Conservation (phyloP, 2,329 filamentous ascomycete genomes). For the Trichophyton benhamiae region DNA sequence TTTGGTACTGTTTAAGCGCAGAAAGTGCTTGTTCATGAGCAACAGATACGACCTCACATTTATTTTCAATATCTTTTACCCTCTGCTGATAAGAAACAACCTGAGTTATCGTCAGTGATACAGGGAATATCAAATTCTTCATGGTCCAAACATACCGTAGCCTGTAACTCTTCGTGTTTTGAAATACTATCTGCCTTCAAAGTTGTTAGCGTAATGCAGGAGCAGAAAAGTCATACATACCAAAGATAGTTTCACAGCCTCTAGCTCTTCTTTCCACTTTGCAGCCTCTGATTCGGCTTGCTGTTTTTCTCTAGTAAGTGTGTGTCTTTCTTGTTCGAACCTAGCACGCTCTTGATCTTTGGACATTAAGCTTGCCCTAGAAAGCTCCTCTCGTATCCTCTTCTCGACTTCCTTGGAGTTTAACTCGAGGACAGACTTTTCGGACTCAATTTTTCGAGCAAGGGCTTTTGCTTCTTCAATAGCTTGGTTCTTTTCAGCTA, state of each 20-base stretch:
- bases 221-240: slow-evolving; percentile 13
- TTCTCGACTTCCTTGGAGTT: slow-evolving; percentile 16
- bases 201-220: neutral
- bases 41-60: slow-evolving; percentile 13
- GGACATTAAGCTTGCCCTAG: slow-evolving; percentile 20
- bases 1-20: slow-evolving; percentile 16
- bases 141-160: neutral
- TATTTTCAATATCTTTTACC: slow-evolving; percentile 16
- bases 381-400: slow-evolving; percentile 22
- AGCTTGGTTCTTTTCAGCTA: slow-evolving; percentile 21
- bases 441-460: slow-evolving; percentile 14
- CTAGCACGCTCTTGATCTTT: slow-evolving; percentile 20
- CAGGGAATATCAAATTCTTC: neutral
- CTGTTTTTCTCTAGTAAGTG: slow-evolving; percentile 19
- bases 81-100: slow-evolving; percentile 8
- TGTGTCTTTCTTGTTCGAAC: slow-evolving; percentile 22
- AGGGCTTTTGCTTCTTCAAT: slow-evolving; percentile 14
- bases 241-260: slow-evolving; percentile 15
- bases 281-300: slow-evolving; percentile 14
- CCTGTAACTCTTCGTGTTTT: neutral
- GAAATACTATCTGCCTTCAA: neutral
- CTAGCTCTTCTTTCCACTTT: slow-evolving; percentile 16
- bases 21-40: slow-evolving; percentile 14
- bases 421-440: slow-evolving; percentile 17
- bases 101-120: neutral